phyloP scores from a whole-genome alignment of 805 yeast genomes.

The Lipomyces orientalis region DNA sequence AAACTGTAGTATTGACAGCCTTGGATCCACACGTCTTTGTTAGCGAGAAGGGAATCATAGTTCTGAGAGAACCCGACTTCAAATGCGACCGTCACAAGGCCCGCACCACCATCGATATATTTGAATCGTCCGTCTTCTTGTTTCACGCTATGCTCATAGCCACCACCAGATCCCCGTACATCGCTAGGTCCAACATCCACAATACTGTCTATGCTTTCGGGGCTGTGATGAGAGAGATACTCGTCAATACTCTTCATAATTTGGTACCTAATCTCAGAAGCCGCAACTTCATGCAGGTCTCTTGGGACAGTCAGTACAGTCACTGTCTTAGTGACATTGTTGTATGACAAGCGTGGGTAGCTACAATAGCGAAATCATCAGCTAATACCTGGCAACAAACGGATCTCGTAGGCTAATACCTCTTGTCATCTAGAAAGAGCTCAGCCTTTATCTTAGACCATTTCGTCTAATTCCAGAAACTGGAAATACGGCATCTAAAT shows the following conservation, averaged over 20 bases:
- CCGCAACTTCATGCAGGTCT: conserved; percentile 3
- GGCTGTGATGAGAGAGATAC: background rate
- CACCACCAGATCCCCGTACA: no score
- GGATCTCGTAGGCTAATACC: no score
- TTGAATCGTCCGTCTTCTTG: no score
- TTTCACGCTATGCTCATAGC: no score
- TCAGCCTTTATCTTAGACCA: background rate
- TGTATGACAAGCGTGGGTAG: background rate
- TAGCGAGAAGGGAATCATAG: background rate
- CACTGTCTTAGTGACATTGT: background rate
- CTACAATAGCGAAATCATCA: no score
- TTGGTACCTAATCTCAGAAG: background rate
- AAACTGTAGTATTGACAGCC: no score
- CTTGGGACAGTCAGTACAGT: conserved; percentile 1
- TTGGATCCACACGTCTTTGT: background rate
- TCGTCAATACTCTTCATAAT: background rate
- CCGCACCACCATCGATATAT: no score
- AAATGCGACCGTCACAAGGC: background rate
- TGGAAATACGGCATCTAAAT: background rate
- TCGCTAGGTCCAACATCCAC: background rate
- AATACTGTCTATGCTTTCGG: background rate
- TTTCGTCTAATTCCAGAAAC: background rate
- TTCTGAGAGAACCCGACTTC: background rate
- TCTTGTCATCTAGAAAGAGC: background rate
- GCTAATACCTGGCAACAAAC: no score